Base-by-base conservation (phyloP, 164 flowering plant species). In the Magnolia officinalis region DNA sequence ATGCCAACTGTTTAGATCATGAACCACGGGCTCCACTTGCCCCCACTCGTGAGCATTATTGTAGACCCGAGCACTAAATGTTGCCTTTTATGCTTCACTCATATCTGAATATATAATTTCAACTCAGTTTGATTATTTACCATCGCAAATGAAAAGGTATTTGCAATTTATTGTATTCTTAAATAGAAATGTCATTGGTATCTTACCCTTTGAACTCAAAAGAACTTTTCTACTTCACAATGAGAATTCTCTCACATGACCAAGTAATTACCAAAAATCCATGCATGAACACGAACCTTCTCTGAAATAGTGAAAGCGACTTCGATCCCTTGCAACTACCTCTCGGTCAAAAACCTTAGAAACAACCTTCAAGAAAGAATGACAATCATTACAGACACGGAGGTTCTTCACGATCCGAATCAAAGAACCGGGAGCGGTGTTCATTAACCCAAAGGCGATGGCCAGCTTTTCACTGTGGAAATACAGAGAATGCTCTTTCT, bases 341-440 rank as follows among this genome's bases (percentile, higher is more conserved):
- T 76, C 78, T 51, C 84, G 81, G 51, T 61, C 49, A 18, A 71
- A 84, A 50, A 77, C 75, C 78, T 76, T 70, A 13, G 86, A 82
- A 3, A 82, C 66, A 21, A 78, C 68, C 72, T 80, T 84, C n/a
- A 84, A 29, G 64, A 80, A 80, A 50, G 84, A 80, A 73, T 84
- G 86, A 67, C 84, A 84, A 78, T 85, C 87, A 49, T 75, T 70
- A 69, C 87, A 85, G 21, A 85, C 84, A 20, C 83, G 83, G 63
- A 85, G 82, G 74, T 82, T 85, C 79, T 85, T 85, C 52, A 85
- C 83, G 29, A 85, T 81, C 21, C 71, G 78, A 70, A 85, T 79
- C 2, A 64, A 70, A 2, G 76, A 50, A 71, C 63, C 63, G 21
- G 63, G 63, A 52, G 74, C 24, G 51, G 83, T 77, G 73, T 64